These are phyloP conservation scores for Penicillium taxi DNA, from an alignment of 495 filamentous ascomycete species.

Conservation along the genomic window DNA sequence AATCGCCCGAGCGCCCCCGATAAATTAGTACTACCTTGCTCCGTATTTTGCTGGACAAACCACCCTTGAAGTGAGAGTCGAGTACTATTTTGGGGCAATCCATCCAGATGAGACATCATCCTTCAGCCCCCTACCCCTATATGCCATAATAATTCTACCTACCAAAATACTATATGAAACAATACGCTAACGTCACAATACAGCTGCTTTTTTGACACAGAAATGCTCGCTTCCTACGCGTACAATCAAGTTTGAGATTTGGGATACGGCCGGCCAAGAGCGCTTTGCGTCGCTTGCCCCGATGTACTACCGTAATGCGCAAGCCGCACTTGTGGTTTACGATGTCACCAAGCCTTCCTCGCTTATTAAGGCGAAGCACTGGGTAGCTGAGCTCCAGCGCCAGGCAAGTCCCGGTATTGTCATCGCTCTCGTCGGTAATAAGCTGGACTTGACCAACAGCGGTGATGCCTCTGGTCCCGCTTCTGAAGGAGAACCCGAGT, in stretches of 20 bases:
- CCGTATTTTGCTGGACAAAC: too few relatives aligned
- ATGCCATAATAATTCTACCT: background rate
- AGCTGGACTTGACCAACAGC: constrained; percentile 75
- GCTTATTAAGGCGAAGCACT: constrained; percentile 93
- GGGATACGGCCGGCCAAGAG: constrained; percentile 98
- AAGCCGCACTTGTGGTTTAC: constrained; percentile 97
- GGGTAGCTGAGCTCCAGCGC: constrained; percentile 95
- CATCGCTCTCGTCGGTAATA: constrained; percentile 96
- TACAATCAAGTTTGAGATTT: constrained; percentile 99
- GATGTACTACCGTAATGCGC: constrained; percentile 99
- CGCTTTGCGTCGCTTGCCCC: constrained; percentile 93
- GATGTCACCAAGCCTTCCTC: constrained; percentile 96
- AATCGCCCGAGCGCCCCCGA: too few relatives aligned
- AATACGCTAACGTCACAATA: constrained; percentile 24
- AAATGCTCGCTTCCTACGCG: constrained; percentile 94
- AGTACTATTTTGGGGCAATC: background rate
- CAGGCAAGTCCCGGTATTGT: constrained; percentile 98
- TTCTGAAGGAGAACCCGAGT: constrained; percentile 19
- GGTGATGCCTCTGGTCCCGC: constrained; percentile 32
- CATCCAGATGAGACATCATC: background rate
- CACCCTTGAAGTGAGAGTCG: constrained; percentile 3
- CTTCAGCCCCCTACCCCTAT: background rate
- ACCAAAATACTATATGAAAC: constrained; percentile 2
- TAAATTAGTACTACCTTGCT: too few relatives aligned
- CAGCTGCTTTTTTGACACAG: constrained; percentile 96